phyloP scores from a whole-genome alignment of 1,139 yeast genomes.

The Debaryomyces nepalensis region DNA sequence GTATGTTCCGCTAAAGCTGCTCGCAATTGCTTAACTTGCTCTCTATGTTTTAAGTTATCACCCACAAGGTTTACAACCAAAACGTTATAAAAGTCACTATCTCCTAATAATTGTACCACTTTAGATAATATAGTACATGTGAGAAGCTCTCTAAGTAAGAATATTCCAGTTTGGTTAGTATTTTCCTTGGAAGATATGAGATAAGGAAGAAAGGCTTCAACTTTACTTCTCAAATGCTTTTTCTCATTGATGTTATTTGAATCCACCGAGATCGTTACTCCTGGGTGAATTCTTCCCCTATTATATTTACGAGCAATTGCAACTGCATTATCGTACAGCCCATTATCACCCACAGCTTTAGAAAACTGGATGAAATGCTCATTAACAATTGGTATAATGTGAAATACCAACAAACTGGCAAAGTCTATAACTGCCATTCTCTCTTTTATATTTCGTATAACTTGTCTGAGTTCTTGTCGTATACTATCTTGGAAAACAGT shows the following conservation, averaged over 20 bases:
- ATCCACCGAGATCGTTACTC: constrained; percentile 51
- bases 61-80: constrained; percentile 64
- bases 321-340: constrained; percentile 44
- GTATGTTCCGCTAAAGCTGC: constrained; percentile 73
- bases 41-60: constrained; percentile 70
- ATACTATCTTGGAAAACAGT: constrained; percentile 59
- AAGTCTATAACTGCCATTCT: constrained; percentile 54
- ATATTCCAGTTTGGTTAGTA: constrained; percentile 50
- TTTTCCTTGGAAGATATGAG: constrained; percentile 56
- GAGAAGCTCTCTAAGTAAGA: constrained; percentile 66
- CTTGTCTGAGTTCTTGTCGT: constrained; percentile 49
- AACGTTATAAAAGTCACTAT: constrained; percentile 79
- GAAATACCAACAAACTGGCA: constrained; percentile 60
- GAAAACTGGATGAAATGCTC: constrained; percentile 63
- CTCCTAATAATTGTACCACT: constrained; percentile 59
- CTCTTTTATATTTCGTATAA: constrained; percentile 43
- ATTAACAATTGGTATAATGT: constrained; percentile 66
- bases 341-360: constrained; percentile 54
- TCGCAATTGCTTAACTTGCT: constrained; percentile 74
- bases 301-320: constrained; percentile 65
- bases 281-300: constrained; percentile 63
- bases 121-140: constrained; percentile 54
- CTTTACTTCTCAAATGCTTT: constrained; percentile 50
- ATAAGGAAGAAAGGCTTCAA: constrained; percentile 52
- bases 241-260: constrained; percentile 53